phyloP scores from a whole-genome alignment of 163 green algal species.

The Prototheca wickerhamii region DNA sequence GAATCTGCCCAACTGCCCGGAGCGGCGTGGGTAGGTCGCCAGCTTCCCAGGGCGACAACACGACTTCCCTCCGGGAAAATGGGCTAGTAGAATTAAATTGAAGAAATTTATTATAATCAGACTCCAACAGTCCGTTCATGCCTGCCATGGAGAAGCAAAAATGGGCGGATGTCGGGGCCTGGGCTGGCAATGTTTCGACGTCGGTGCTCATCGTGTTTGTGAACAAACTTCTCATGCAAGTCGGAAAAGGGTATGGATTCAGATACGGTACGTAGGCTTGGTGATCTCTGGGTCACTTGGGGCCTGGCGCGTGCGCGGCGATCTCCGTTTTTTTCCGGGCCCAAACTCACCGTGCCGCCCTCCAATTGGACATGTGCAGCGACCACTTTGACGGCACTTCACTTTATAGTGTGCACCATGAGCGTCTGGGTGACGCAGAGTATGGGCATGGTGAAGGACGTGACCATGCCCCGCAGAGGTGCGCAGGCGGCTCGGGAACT shows the following conservation, averaged over 20 bases:
- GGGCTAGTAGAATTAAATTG: no score
- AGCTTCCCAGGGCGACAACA: no score
- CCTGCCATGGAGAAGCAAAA: not conserved
- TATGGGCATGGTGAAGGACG: slow-evolving; percentile 35
- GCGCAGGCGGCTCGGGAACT: not conserved
- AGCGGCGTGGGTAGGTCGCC: no score
- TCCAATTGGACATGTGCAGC: slow-evolving; percentile 35
- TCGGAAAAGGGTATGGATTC: slow-evolving; percentile 50
- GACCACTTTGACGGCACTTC: slow-evolving; percentile 75
- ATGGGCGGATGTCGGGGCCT: slow-evolving; percentile 22
- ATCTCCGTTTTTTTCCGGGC: not conserved
- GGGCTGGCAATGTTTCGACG: slow-evolving; percentile 61
- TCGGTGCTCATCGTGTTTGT: slow-evolving; percentile 87
- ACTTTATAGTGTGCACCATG: slow-evolving; percentile 61
- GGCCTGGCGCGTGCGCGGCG: not conserved
- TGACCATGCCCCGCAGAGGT: slow-evolving; percentile 47
- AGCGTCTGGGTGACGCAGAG: slow-evolving; percentile 41
- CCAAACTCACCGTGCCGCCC: not conserved
- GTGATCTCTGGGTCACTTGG: not conserved
- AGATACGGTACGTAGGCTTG: slow-evolving; percentile 62
- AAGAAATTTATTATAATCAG: no score
- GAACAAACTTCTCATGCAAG: slow-evolving; percentile 89
- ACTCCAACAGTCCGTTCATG: not conserved
- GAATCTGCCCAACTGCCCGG: no score
- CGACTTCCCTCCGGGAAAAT: no score